Base-by-base conservation (phyloP, 768 basidiomycete genomes). In the Pulveroboletus sp. region DNA sequence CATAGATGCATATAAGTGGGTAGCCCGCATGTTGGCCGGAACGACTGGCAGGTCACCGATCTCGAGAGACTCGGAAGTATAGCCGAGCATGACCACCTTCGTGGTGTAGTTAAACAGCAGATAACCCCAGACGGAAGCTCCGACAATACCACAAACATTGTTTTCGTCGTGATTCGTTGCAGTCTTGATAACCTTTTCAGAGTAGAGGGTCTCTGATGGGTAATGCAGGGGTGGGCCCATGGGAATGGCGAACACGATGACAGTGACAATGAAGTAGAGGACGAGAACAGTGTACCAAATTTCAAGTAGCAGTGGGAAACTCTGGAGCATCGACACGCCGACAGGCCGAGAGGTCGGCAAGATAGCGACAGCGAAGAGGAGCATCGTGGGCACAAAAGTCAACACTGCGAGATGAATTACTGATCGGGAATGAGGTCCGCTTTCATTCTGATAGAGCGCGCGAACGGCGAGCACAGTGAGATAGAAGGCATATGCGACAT, bases 31-130 rank as follows among this genome's bases (percentile, higher is more conserved):
- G 57, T 78, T 66, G 1, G 75, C 80, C 1, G 87, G 80, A 8
- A 93, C 78, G 47, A 94, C 82, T 6, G 93, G 93, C 28, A 96
- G 72, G 63, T 96, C 92, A 52, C 83, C 90, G 18, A 92, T 89
- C 57, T 95, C 89, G 40, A 95, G 77, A 50, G 79, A 84, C 49
- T 79, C 76, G 2, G 85, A 75, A 2, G 73, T 75, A 67, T 90
- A 82, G 3, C 91, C 93, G 37, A 93, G 81, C 79, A 83, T 82
- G 48, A 94, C 81, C 13, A 96, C 89, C 53, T 86, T 83, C 1
- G 91, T 93, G 33, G 87, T 90, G 65, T 92, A 93, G 14, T 82
- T 82, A 68, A 96, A 96, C n/a, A 93, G 69, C 6, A 96, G 67
- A 44, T 73, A 55, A 36, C 45, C 47, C 57, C 62, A 69, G 18